A percentile compares a stretch with the other conserved stretches of the same genome.
Evolutionary conservation across 106 monocot genomes (phyloP).

Genomic region (Dendrobium officinale): DNA sequence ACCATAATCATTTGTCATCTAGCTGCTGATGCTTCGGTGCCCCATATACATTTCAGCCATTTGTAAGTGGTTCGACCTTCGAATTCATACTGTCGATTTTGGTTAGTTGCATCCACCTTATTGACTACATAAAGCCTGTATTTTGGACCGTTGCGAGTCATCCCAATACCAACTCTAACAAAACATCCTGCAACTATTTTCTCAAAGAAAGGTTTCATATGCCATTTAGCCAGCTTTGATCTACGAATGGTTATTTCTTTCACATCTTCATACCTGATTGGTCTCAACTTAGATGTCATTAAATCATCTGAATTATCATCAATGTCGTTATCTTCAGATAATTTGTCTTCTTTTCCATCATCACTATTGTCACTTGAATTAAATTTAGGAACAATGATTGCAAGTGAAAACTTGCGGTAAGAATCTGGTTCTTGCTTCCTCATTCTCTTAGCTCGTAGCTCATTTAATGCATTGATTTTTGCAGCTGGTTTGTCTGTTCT

Average conservation of each 20-base stretch:
- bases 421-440: conserved; percentile 50
- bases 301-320: too few relatives aligned
- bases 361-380: conserved; percentile 7
- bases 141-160: conserved; percentile 38
- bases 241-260: too few relatives aligned
- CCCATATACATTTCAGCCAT: conserved; percentile 57
- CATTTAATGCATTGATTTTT: conserved; percentile 5
- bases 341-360: conserved; percentile 13
- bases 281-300: too few relatives aligned
- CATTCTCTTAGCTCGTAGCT: conserved; percentile 42
- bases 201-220: conserved; percentile 81
- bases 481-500: too few relatives aligned
- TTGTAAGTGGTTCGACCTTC: conserved; percentile 52
- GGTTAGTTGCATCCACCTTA: conserved; percentile 62
- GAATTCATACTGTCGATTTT: conserved; percentile 45
- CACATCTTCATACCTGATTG: too few relatives aligned
- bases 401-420: conserved; percentile 20
- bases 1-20: conserved; percentile 47
- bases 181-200: conserved; percentile 60
- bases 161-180: conserved; percentile 57
- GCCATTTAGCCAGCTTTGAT: conserved; percentile 9
- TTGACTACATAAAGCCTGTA: conserved; percentile 59
- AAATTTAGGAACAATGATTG: conserved; percentile 3
- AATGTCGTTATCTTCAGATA: not conserved
- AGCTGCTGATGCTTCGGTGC: conserved; percentile 39